These are phyloP conservation scores for Entomortierella chlamydospora DNA, from an alignment of 192 early-diverging fungal genomes.

Conservation along the genomic window DNA sequence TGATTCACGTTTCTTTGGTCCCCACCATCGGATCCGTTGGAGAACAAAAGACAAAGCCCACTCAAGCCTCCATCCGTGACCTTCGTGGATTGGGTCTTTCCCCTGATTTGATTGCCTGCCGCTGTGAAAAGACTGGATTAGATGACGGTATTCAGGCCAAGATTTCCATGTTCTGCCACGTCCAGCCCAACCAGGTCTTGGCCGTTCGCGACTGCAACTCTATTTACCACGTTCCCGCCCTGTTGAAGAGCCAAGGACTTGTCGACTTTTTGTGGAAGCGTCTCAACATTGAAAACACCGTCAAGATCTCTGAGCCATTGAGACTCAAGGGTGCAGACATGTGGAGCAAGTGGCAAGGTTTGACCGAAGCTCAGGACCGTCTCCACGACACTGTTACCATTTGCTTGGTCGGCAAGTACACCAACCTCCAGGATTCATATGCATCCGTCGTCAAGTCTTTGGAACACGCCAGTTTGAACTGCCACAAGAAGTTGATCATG, in stretches of 20 bases:
- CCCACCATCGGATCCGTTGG: conserved; percentile 97
- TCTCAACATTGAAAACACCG: conserved; percentile 73
- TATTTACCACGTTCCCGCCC: conserved; percentile 96
- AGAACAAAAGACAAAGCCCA: conserved; percentile 99
- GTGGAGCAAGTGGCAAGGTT: conserved; percentile 89
- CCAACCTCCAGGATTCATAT: conserved; percentile 95
- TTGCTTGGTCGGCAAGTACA: conserved; percentile 97
- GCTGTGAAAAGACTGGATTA: conserved; percentile 81
- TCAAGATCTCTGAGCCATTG: conserved; percentile 66
- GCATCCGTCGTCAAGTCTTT: conserved; percentile 97
- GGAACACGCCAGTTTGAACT: conserved; percentile 92
- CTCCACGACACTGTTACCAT: conserved; percentile 88
- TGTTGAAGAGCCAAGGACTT: conserved; percentile 89
- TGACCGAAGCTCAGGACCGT: conserved; percentile 80
- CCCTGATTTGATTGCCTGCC: conserved; percentile 97
- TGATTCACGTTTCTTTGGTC: conserved; percentile 97
- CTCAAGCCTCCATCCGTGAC: conserved; percentile 95
- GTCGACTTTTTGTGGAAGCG: conserved; percentile 85
- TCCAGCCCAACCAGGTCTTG: conserved; percentile 83
- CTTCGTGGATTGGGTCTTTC: conserved; percentile 94
- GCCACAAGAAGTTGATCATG: conserved; percentile 85
- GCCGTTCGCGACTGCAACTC: conserved; percentile 97
- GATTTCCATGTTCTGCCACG: conserved; percentile 99
- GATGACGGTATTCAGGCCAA: conserved; percentile 88
- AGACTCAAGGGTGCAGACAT: conserved; percentile 69